Evolutionary conservation across 495 filamentous ascomycete species (phyloP).

Genomic region (Niebla homalea): DNA sequence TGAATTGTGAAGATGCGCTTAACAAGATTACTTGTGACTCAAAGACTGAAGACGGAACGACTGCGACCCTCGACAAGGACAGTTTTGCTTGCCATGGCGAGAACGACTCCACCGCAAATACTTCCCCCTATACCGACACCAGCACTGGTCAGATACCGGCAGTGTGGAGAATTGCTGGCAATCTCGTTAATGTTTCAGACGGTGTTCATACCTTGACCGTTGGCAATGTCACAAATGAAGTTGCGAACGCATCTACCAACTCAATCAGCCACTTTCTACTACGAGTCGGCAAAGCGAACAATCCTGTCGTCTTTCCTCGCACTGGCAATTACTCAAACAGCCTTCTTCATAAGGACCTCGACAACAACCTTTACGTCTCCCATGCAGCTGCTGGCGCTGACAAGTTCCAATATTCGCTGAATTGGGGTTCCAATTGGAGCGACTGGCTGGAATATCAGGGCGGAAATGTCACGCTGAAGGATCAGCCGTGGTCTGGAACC

Average conservation of each 20-base stretch:
- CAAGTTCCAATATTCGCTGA: slow-evolving; percentile 41
- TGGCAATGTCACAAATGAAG: slow-evolving; percentile 28
- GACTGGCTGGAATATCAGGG: slow-evolving; percentile 39
- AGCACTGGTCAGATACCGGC: slow-evolving; percentile 18
- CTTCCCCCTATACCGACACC: slow-evolving; percentile 24
- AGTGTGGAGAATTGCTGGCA: slow-evolving; percentile 25
- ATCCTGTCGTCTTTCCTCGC: slow-evolving; percentile 36
- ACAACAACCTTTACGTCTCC: slow-evolving; percentile 28
- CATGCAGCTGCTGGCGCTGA: slow-evolving; percentile 48
- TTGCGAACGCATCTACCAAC: slow-evolving; percentile 25
- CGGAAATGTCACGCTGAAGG: slow-evolving; percentile 24
- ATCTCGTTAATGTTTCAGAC: slow-evolving; percentile 33
- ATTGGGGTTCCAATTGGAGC: slow-evolving; percentile 42
- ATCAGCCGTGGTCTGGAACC: slow-evolving; percentile 37
- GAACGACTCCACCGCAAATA: slow-evolving; percentile 9
- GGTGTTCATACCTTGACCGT: slow-evolving; percentile 35
- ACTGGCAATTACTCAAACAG: slow-evolving; percentile 41
- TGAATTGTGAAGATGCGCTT: slow-evolving; percentile 41
- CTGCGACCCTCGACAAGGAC: slow-evolving; percentile 18
- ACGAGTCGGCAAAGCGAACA: slow-evolving; percentile 30
- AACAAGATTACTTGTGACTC: slow-evolving; percentile 34
- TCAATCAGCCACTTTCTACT: slow-evolving; percentile 32
- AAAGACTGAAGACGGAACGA: slow-evolving; percentile 20
- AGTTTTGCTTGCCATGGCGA: slow-evolving; percentile 16
- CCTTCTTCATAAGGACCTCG: slow-evolving; percentile 28